Percentiles rank a stretch among this genome's conserved stretches.
These are phyloP conservation scores for Cyberlindnera maritima DNA, from an alignment of 805 yeast species.

Conservation along the genomic window DNA sequence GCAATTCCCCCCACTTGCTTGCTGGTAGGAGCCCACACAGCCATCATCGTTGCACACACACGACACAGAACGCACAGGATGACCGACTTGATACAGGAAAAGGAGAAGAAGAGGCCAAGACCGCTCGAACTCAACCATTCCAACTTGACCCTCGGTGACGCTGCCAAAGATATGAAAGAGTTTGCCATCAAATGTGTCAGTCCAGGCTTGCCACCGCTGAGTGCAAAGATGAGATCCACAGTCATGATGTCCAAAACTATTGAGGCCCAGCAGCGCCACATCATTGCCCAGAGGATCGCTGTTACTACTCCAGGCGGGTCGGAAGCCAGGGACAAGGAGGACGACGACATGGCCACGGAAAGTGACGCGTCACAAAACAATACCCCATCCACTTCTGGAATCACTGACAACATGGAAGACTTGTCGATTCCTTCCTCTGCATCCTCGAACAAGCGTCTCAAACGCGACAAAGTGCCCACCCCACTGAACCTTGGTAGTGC, in stretches of 20 bases:
- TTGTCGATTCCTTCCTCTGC: slow-evolving; percentile 24
- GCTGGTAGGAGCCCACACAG: not conserved
- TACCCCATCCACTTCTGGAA: slow-evolving; percentile 14
- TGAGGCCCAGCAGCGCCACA: slow-evolving; percentile 29
- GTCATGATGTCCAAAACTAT: slow-evolving; percentile 26
- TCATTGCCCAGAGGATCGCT: slow-evolving; percentile 25
- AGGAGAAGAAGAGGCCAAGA: slow-evolving; percentile 27
- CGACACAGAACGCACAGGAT: not conserved
- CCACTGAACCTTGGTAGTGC: slow-evolving; percentile 27
- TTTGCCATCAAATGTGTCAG: slow-evolving; percentile 28
- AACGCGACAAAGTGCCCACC: slow-evolving; percentile 30
- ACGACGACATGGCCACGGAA: not conserved
- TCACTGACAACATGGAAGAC: slow-evolving; percentile 18
- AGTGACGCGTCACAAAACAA: not conserved
- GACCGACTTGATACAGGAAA: slow-evolving; percentile 2
- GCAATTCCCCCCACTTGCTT: too few species aligned
- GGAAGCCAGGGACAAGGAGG: not conserved
- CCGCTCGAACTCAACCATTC: slow-evolving; percentile 27
- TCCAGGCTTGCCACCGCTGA: slow-evolving; percentile 29
- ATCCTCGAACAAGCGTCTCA: slow-evolving; percentile 23
- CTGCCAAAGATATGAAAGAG: slow-evolving; percentile 20
- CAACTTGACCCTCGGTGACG: slow-evolving; percentile 13
- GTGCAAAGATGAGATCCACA: slow-evolving; percentile 29
- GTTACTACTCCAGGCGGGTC: slow-evolving; percentile 13
- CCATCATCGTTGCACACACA: not conserved